Percentiles rank a stretch among this genome's conserved stretches.
These are phyloP conservation scores for Kazachstania taianensis DNA, from an alignment of 805 yeast species.

Conservation along the genomic window DNA sequence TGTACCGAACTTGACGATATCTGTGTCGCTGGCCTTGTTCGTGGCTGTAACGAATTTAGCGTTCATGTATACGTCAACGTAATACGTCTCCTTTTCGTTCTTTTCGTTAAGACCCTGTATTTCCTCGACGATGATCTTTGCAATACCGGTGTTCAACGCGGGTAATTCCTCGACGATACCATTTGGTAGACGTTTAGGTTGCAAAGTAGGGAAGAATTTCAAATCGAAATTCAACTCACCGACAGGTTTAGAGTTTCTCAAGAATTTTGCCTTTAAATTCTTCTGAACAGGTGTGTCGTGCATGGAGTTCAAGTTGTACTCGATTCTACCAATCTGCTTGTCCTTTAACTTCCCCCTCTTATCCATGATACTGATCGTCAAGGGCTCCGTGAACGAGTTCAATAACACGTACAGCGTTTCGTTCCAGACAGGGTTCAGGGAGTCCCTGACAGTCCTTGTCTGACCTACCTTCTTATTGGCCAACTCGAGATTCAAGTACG, in stretches of 20 bases:
- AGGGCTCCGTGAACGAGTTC: slow-evolving; percentile 70
- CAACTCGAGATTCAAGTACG: slow-evolving; percentile 69
- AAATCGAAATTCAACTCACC: slow-evolving; percentile 67
- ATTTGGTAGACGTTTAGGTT: slow-evolving; percentile 51
- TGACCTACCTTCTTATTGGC: slow-evolving; percentile 49
- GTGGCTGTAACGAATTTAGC: slow-evolving; percentile 52
- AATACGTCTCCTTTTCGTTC: slow-evolving; percentile 49
- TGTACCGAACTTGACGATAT: slow-evolving; percentile 57
- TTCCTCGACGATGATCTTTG: slow-evolving; percentile 42
- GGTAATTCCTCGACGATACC: slow-evolving; percentile 82
- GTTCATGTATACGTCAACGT: slow-evolving; percentile 61
- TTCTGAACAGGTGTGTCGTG: slow-evolving; percentile 42
- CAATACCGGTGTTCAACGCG: slow-evolving; percentile 88
- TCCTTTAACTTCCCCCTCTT: slow-evolving; percentile 68
- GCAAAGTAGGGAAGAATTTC: slow-evolving; percentile 65
- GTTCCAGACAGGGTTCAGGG: slow-evolving; percentile 72
- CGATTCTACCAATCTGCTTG: slow-evolving; percentile 65
- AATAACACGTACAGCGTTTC: slow-evolving; percentile 66
- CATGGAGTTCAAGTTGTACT: slow-evolving; percentile 61
- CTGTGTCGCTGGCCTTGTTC: slow-evolving; percentile 37
- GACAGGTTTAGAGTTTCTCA: slow-evolving; percentile 75
- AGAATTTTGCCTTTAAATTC: slow-evolving; percentile 43
- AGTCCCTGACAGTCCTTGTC: slow-evolving; percentile 58
- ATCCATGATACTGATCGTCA: slow-evolving; percentile 62
- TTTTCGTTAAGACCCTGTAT: slow-evolving; percentile 27